These are phyloP conservation scores for Entomortierella lignicola DNA, from an alignment of 192 early-diverging fungal species.

Conservation along the genomic window DNA sequence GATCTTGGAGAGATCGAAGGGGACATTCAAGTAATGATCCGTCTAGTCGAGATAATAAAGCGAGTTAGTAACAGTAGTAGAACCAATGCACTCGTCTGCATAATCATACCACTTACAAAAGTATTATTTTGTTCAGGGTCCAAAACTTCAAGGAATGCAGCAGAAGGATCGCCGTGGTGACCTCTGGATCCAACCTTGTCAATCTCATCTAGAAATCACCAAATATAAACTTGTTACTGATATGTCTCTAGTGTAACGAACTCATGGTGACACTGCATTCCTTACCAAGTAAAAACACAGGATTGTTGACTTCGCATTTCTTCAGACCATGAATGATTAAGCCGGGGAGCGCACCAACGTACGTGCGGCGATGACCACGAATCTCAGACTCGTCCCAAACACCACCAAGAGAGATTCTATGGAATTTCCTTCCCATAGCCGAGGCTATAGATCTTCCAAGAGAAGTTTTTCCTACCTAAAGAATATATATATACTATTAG, in stretches of 20 bases:
- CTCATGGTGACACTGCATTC: neutral
- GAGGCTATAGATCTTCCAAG: constrained; percentile 84
- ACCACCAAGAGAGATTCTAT: constrained; percentile 86
- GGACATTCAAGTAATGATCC: constrained; percentile 85
- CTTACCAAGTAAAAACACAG: constrained; percentile 79
- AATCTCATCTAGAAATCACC: constrained; percentile 78
- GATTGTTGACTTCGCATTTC: constrained; percentile 80
- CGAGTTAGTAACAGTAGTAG: neutral
- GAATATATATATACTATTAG: too few relatives aligned
- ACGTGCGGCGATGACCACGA: constrained; percentile 87
- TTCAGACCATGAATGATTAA: constrained; percentile 79
- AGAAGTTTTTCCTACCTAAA: constrained; percentile 83
- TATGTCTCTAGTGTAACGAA: neutral
- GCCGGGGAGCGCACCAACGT: constrained; percentile 88
- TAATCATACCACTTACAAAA: constrained; percentile 57
- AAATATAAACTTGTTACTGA: neutral
- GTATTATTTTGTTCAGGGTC: constrained; percentile 89
- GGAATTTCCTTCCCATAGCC: constrained; percentile 81
- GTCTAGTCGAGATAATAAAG: constrained; percentile 25
- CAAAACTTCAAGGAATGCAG: constrained; percentile 86
- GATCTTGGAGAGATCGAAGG: constrained; percentile 70
- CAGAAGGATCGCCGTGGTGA: constrained; percentile 79
- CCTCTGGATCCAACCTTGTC: constrained; percentile 80
- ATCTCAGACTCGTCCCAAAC: constrained; percentile 92
- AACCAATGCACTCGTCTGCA: neutral